Evolutionary conservation across 1,284 basidiomycete species (phyloP).

Genomic region (Leucoagaricus sp.): DNA sequence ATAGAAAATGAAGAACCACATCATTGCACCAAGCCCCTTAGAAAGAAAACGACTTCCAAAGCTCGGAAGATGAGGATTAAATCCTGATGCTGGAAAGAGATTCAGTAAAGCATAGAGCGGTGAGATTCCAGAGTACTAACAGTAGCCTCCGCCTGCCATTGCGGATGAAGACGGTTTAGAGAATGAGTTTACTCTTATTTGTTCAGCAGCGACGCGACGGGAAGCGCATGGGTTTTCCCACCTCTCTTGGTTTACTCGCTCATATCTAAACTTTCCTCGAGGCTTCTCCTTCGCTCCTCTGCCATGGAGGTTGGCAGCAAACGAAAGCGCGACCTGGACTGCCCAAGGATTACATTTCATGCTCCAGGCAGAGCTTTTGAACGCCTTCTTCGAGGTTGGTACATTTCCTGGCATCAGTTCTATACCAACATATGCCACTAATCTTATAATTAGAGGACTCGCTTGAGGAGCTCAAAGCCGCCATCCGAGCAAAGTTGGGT

Average conservation of each 20-base stretch:
- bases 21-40: conserved; percentile 85
- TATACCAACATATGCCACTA: not conserved
- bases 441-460: conserved; percentile 48
- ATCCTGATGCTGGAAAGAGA: conserved; percentile 58
- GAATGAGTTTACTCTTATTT: conserved; percentile 33
- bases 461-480: conserved; percentile 53
- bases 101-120: conserved; percentile 4
- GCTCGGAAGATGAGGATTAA: conserved; percentile 83
- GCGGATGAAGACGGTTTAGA: conserved; percentile 21
- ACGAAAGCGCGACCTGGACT: conserved; percentile 45
- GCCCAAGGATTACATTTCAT: conserved; percentile 59
- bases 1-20: conserved; percentile 99
- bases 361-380: conserved; percentile 54
- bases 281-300: conserved; percentile 14
- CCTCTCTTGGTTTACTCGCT: conserved; percentile 13
- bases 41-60: conserved; percentile 77
- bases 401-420: conserved; percentile 9
- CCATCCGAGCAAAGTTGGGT: conserved; percentile 61
- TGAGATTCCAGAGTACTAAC: conserved; percentile 24
- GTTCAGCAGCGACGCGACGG: conserved; percentile 20
- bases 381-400: conserved; percentile 62
- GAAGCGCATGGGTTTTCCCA: conserved; percentile 16
- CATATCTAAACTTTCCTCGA: conserved; percentile 11
- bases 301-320: conserved; percentile 43
- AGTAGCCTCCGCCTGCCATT: conserved; percentile 38